phyloP scores from a whole-genome alignment of 2,329 filamentous ascomycete species.

The Xylariaceae sp. region DNA sequence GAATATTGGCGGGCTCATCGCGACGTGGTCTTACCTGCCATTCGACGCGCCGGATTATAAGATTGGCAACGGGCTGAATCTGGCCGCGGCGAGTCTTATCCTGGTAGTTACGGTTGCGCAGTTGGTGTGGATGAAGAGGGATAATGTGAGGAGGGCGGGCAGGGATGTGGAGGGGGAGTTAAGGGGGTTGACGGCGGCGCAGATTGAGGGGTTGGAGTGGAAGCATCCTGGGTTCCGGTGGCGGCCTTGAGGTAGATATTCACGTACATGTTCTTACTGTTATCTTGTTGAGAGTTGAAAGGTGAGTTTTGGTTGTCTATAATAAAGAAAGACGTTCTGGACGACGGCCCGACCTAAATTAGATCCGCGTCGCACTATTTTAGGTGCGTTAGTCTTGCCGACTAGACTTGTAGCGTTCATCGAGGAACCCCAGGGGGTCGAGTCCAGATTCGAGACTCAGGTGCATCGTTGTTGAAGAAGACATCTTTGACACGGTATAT shows the following conservation, averaged over 20 bases:
- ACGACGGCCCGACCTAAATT: too few relatives aligned
- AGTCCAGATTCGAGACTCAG: too few relatives aligned
- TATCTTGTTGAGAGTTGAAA: too few relatives aligned
- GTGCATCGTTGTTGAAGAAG: too few relatives aligned
- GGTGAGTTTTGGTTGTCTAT: too few relatives aligned
- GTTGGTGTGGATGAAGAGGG: conserved; percentile 53
- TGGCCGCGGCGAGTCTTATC: conserved; percentile 51
- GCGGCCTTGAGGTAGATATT: conserved; percentile 35
- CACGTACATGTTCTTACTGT: too few relatives aligned
- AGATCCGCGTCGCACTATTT: too few relatives aligned
- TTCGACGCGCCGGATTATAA: conserved; percentile 60
- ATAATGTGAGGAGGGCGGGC: conserved; percentile 52
- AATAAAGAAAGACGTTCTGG: too few relatives aligned
- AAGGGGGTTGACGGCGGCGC: conserved; percentile 42
- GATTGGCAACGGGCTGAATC: conserved; percentile 66
- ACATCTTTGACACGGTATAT: too few relatives aligned
- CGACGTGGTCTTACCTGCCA: conserved; percentile 60
- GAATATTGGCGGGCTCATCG: conserved; percentile 64
- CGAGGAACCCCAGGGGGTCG: too few relatives aligned
- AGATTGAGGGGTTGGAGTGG: conserved; percentile 56
- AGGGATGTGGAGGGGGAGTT: conserved; percentile 49
- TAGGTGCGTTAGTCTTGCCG: too few relatives aligned
- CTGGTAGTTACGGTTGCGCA: conserved; percentile 45
- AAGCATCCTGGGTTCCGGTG: conserved; percentile 57
- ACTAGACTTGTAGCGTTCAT: too few relatives aligned